Evolutionary conservation across 768 basidiomycete species (phyloP).

Genomic region (Lactarius hatsudake): DNA sequence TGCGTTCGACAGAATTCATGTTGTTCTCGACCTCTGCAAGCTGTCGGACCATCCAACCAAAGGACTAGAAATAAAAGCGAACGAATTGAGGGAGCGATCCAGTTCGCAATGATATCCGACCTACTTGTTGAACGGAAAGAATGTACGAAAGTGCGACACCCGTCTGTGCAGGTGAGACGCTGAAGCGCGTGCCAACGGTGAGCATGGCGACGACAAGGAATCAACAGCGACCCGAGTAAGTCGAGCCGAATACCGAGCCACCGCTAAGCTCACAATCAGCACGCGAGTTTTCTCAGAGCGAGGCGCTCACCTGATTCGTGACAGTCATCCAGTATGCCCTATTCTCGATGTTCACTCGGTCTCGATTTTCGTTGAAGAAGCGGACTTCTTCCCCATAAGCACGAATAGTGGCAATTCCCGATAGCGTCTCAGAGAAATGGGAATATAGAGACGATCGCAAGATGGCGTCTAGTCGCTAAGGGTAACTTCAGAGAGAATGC

Average conservation of each 20-base stretch:
- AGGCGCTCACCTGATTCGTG: constrained; percentile 31
- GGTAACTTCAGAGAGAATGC: constrained; percentile 3
- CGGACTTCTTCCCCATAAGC: constrained; percentile 80
- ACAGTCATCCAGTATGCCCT: constrained; percentile 87
- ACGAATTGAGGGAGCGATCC: neutral
- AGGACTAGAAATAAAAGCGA: constrained; percentile 39
- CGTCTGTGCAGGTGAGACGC: constrained; percentile 76
- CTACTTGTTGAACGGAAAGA: constrained; percentile 70
- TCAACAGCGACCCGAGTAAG: constrained; percentile 70
- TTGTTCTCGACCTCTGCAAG: constrained; percentile 87
- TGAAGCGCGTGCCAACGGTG: constrained; percentile 70
- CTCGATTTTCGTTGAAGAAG: constrained; percentile 72
- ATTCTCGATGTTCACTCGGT: constrained; percentile 81
- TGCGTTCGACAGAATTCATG: constrained; percentile 85
- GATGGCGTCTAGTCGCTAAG: constrained; percentile 70
- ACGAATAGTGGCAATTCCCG: constrained; percentile 82
- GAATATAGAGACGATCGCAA: constrained; percentile 84
- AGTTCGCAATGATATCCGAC: constrained; percentile 1
- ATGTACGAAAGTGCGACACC: constrained; percentile 78
- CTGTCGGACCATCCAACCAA: constrained; percentile 77
- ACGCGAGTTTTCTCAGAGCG: no score
- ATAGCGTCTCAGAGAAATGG: constrained; percentile 88
- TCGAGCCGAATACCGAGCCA: constrained; percentile 91
- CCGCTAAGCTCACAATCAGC: constrained; percentile 55
- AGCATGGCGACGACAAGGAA: constrained; percentile 80